Evolutionary conservation across 148 eudicot species (phyloP).

Genomic region (Amaranthus cruentus): DNA sequence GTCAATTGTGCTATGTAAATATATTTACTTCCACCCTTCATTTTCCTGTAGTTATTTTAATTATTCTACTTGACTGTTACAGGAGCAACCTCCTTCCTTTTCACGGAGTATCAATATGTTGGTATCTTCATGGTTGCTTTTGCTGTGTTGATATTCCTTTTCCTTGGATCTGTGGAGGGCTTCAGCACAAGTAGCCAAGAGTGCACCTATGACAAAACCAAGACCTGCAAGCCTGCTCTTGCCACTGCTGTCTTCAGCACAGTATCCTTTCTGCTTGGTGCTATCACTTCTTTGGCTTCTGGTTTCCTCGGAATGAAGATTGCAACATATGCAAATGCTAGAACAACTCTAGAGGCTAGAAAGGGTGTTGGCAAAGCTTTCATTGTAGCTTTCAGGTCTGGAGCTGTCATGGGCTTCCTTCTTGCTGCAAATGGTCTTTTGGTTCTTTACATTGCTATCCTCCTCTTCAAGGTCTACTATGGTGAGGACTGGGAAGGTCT

Average conservation of each 20-base stretch:
- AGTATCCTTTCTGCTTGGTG: constrained; percentile 75
- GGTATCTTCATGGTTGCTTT: constrained; percentile 82
- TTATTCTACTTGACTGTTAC: constrained; percentile 16
- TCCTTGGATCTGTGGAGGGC: constrained; percentile 95
- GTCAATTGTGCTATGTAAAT: too few species aligned
- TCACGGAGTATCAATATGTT: constrained; percentile 70
- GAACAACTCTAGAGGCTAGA: constrained; percentile 94
- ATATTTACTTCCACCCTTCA: too few species aligned
- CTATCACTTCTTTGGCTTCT: constrained; percentile 67
- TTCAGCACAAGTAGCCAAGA: constrained; percentile 70
- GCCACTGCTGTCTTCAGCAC: constrained; percentile 88
- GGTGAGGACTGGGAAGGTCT: constrained; percentile 97
- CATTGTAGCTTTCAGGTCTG: constrained; percentile 80
- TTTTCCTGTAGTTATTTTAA: too few species aligned
- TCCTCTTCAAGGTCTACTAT: constrained; percentile 81
- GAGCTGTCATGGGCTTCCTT: constrained; percentile 98
- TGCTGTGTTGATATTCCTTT: constrained; percentile 78
- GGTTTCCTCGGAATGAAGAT: constrained; percentile 99
- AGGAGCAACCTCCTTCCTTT: constrained; percentile 91
- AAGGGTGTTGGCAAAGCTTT: constrained; percentile 94
- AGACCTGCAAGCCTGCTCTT: constrained; percentile 81
- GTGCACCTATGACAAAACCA: constrained; percentile 67
- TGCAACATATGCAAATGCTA: constrained; percentile 89
- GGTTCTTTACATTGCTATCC: constrained; percentile 64
- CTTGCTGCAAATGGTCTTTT: constrained; percentile 93